These are phyloP conservation scores for Dimocarpus longan DNA, from an alignment of 345 rosid species.

Conservation along the genomic window DNA sequence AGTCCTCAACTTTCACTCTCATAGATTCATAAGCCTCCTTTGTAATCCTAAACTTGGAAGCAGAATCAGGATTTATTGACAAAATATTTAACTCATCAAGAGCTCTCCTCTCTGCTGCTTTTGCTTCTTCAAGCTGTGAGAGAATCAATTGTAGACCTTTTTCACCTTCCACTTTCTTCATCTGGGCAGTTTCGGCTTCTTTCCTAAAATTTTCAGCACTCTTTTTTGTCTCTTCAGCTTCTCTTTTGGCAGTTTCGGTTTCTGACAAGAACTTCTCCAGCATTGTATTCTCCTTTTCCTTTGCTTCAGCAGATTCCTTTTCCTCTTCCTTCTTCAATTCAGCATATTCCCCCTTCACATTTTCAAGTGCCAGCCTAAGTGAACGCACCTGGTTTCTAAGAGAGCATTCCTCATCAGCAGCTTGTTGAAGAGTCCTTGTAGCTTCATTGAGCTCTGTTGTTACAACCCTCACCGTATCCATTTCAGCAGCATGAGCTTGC, in stretches of 20 bases:
- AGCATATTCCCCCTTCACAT: slow-evolving; percentile 42
- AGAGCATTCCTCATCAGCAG: slow-evolving; percentile 63
- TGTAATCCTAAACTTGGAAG: slow-evolving; percentile 53
- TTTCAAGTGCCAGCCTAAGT: slow-evolving; percentile 58
- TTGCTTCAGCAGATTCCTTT: slow-evolving; percentile 19
- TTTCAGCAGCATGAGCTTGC: slow-evolving; percentile 58
- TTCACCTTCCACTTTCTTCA: slow-evolving; percentile 45
- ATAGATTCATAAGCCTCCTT: slow-evolving; percentile 55
- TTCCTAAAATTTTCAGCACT: slow-evolving; percentile 38
- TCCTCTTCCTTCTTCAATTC: slow-evolving; percentile 39
- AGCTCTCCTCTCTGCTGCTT: slow-evolving; percentile 53
- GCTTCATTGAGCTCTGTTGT: slow-evolving; percentile 74
- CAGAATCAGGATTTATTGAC: slow-evolving; percentile 34
- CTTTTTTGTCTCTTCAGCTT: slow-evolving; percentile 54
- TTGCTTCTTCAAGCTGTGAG: slow-evolving; percentile 57
- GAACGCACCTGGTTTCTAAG: slow-evolving; percentile 48
- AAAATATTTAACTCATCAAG: slow-evolving; percentile 50
- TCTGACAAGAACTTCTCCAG: slow-evolving; percentile 45
- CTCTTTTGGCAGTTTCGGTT: slow-evolving; percentile 51
- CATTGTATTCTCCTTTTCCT: slow-evolving; percentile 10
- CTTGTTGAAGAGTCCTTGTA: slow-evolving; percentile 57
- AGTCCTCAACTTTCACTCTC: slow-evolving; percentile 55
- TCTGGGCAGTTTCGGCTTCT: slow-evolving; percentile 48
- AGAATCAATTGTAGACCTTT: slow-evolving; percentile 46
- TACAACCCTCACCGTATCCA: slow-evolving; percentile 49